These are phyloP conservation scores for Yarrowia sp. DNA, from an alignment of 805 yeast genomes.

Conservation along the genomic window DNA sequence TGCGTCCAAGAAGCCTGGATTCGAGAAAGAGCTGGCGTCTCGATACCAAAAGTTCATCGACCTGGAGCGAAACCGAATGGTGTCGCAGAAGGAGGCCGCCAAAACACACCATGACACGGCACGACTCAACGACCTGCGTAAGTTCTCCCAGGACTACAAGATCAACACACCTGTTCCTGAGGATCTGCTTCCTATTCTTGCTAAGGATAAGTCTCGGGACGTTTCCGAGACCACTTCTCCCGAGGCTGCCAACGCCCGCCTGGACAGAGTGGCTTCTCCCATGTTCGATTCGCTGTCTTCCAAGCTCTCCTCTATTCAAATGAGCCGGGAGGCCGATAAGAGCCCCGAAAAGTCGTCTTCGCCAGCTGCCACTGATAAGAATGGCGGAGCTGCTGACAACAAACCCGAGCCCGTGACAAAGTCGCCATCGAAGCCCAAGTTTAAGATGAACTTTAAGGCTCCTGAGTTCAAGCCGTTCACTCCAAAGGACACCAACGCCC, in stretches of 20 bases:
- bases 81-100: slow-evolving; percentile 32
- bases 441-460: slow-evolving; percentile 55
- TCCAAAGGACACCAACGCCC: slow-evolving; percentile 16
- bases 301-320: slow-evolving; percentile 19
- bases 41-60: slow-evolving; percentile 37
- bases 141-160: slow-evolving; percentile 78
- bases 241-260: slow-evolving; percentile 17
- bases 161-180: slow-evolving; percentile 53
- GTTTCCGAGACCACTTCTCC: slow-evolving; percentile 39
- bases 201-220: slow-evolving; percentile 67
- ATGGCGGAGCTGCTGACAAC: neutral
- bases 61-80: slow-evolving; percentile 31
- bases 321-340: neutral
- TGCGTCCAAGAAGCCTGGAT: slow-evolving; percentile 26
- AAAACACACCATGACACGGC: slow-evolving; percentile 36
- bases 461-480: slow-evolving; percentile 55
- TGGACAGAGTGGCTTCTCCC: slow-evolving; percentile 8
- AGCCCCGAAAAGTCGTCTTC: slow-evolving; percentile 32
- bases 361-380: slow-evolving; percentile 15
- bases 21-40: slow-evolving; percentile 36
- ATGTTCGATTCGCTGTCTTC: slow-evolving; percentile 20
- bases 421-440: slow-evolving; percentile 38
- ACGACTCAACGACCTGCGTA: slow-evolving; percentile 48
- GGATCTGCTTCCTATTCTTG: slow-evolving; percentile 64
- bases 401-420: slow-evolving; percentile 28